phyloP scores from a whole-genome alignment of 148 eudicot species.

The Rhododendron henanense region DNA sequence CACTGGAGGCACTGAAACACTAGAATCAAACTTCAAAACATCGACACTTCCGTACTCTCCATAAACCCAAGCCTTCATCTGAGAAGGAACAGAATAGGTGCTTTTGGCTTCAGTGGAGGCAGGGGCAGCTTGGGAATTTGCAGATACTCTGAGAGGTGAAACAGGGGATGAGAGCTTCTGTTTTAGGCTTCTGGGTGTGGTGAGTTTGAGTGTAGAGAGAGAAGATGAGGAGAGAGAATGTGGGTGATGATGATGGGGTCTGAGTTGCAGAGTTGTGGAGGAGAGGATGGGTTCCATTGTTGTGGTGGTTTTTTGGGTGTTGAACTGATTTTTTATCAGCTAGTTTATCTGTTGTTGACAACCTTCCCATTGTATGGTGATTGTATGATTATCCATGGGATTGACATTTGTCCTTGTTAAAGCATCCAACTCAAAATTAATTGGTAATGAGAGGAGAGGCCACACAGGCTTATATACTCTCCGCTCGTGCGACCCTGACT shows the following conservation, averaged over 20 bases:
- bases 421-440: too few species aligned
- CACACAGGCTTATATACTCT: too few species aligned
- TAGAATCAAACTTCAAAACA: conserved; percentile 56
- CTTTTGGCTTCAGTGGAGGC: conserved; percentile 29
- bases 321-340: background rate
- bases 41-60: conserved; percentile 83
- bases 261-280: conserved; percentile 22
- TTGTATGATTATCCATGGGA: background rate
- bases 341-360: background rate
- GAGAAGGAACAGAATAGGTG: conserved; percentile 29
- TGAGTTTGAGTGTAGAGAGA: background rate
- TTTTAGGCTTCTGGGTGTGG: background rate
- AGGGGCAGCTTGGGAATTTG: conserved; percentile 59
- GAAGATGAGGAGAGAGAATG: conserved; percentile 16
- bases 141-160: conserved; percentile 27
- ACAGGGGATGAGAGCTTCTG: background rate
- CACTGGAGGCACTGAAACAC: conserved; percentile 62
- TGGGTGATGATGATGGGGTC: background rate
- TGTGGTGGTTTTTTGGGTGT: background rate
- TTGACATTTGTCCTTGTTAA: background rate
- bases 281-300: conserved; percentile 35
- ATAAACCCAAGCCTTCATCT: conserved; percentile 93
- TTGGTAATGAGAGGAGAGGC: too few species aligned
- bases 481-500: too few species aligned
- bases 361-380: background rate